Conservation (phyloP, 495 filamentous ascomycete species). For the Penicillium diatomitis region DNA sequence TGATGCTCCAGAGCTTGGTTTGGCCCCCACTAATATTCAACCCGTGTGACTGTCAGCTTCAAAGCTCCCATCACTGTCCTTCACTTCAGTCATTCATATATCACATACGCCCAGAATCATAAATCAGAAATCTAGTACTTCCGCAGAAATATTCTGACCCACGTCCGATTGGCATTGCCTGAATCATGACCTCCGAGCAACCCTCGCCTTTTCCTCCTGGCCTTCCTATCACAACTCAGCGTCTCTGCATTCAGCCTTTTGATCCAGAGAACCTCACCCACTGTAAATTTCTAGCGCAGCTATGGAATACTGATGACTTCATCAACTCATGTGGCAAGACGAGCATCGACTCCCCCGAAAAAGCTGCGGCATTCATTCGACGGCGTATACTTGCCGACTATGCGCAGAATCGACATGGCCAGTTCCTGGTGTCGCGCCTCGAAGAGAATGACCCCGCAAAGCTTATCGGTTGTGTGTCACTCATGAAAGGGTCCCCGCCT, state of each 20-base stretch:
- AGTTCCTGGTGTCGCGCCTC: constrained; percentile 18
- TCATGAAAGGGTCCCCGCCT: constrained; percentile 20
- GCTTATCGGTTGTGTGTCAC: constrained; percentile 19
- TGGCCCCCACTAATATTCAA: no score
- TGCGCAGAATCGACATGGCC: constrained; percentile 19
- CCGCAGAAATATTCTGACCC: no score
- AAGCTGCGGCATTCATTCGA: constrained; percentile 13
- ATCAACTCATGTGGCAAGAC: constrained; percentile 14
- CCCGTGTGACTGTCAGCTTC: no score
- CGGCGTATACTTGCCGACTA: constrained; percentile 15
- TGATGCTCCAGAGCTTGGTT: no score
- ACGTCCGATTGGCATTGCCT: no score
- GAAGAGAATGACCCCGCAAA: constrained; percentile 1
- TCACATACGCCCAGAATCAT: no score
- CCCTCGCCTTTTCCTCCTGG: constrained; percentile 8
- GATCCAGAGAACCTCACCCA: constrained; percentile 16
- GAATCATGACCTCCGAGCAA: not conserved
- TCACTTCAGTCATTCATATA: no score
- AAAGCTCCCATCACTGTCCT: no score
- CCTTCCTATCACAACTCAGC: constrained; percentile 22
- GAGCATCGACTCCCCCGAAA: constrained; percentile 13
- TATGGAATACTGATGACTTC: constrained; percentile 29
- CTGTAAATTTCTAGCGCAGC: constrained; percentile 23
- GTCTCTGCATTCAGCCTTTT: constrained; percentile 26
- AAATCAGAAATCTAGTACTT: no score